A percentile compares a stretch with the other conserved stretches of the same genome.
These are phyloP conservation scores for Teunomyces funiuensis DNA, from an alignment of 805 yeast genomes.

Conservation along the genomic window DNA sequence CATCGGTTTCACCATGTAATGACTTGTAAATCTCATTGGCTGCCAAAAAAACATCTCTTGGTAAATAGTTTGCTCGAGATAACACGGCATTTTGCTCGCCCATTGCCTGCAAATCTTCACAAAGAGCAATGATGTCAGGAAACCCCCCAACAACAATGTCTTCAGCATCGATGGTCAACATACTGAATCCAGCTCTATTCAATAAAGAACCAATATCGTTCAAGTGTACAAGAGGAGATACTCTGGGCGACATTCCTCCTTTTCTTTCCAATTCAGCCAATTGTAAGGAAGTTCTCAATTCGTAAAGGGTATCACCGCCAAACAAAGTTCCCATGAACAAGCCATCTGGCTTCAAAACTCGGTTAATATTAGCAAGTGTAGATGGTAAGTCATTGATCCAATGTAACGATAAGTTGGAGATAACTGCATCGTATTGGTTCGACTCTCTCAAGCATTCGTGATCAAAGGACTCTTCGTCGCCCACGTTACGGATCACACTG, in stretches of 20 bases:
- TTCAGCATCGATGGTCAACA: conserved; percentile 82
- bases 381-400: conserved; percentile 87
- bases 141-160: conserved; percentile 74
- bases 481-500: conserved; percentile 49
- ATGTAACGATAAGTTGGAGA: conserved; percentile 72
- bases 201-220: conserved; percentile 72
- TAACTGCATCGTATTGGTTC: conserved; percentile 62
- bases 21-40: conserved; percentile 72
- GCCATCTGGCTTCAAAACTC: conserved; percentile 73
- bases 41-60: conserved; percentile 66
- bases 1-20: conserved; percentile 66
- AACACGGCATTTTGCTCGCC: conserved; percentile 80
- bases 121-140: conserved; percentile 66
- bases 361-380: conserved; percentile 54
- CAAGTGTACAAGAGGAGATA: conserved; percentile 77
- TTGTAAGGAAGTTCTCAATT: conserved; percentile 75
- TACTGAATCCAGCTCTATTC: conserved; percentile 73
- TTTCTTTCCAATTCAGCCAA: conserved; percentile 77
- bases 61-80: conserved; percentile 38
- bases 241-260: conserved; percentile 79
- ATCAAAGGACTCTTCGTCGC: conserved; percentile 66
- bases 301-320: conserved; percentile 85
- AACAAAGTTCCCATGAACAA: conserved; percentile 77
- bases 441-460: conserved; percentile 37
- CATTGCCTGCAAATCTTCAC: conserved; percentile 75